Evolutionary conservation across 257 asterid species (phyloP).

Genomic region (Voacanga thouarsii): DNA sequence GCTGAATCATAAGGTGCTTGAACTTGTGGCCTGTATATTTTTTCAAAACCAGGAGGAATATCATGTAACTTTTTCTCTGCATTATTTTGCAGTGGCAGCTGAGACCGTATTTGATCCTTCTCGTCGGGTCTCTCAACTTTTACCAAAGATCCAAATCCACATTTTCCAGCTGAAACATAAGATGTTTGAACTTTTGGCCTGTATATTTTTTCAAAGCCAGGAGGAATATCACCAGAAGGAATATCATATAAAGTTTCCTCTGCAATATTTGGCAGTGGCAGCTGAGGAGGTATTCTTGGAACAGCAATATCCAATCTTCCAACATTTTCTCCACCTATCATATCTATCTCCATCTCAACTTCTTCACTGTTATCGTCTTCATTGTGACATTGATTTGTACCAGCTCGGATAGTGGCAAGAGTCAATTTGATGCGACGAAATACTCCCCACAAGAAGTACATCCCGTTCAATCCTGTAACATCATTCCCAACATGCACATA

Average conservation of each 20-base stretch:
- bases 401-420: not conserved
- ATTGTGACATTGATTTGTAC: not conserved
- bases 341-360: conserved; percentile 61
- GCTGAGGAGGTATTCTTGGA: not conserved
- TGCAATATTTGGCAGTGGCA: conserved; percentile 5
- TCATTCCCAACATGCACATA: not conserved
- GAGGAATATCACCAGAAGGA: conserved; percentile 44
- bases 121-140: conserved; percentile 6
- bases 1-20: not conserved
- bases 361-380: conserved; percentile 16
- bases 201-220: conserved; percentile 26
- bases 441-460: conserved; percentile 65
- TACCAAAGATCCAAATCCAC: not conserved
- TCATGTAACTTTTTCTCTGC: conserved; percentile 11
- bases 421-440: conserved; percentile 31
- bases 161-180: not conserved
- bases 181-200: conserved; percentile 9
- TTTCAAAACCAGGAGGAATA: conserved; percentile 36
- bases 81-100: not conserved
- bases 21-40: not conserved
- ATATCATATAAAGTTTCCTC: conserved; percentile 7
- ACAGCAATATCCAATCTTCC: conserved; percentile 40
- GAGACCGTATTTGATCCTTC: not conserved
- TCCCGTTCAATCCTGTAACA: conserved; percentile 51
- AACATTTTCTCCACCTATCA: conserved; percentile 44